These are phyloP conservation scores for Populus nigra DNA, from an alignment of 345 rosid species.

Conservation along the genomic window DNA sequence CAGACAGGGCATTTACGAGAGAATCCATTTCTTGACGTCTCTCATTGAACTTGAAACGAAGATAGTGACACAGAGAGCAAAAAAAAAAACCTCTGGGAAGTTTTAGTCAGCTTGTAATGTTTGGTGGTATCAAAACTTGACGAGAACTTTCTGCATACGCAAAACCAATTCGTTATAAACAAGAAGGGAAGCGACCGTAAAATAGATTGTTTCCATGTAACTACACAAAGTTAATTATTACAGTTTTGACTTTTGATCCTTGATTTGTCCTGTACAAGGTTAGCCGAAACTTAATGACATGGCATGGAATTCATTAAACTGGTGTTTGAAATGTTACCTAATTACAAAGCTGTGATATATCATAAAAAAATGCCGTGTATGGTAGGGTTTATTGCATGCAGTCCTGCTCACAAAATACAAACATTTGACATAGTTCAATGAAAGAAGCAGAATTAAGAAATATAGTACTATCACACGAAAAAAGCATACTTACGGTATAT, in stretches of 20 bases:
- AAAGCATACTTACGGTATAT: no score
- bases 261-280: neutral
- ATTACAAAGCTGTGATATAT: neutral
- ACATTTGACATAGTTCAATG: no score
- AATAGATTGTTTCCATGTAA: neutral
- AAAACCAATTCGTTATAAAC: conserved; percentile 2
- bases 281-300: neutral
- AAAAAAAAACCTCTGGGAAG: no score
- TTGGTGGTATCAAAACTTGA: no score
- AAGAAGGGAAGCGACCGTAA: neutral
- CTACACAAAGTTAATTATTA: no score
- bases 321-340: neutral
- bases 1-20: no score
- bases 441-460: no score
- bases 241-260: neutral
- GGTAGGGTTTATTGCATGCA: no score
- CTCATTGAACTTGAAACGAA: neutral
- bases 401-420: no score
- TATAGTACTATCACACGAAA: no score
- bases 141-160: neutral
- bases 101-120: no score
- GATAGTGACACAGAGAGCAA: no score
- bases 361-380: neutral
- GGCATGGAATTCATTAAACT: neutral
- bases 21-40: neutral